Evolutionary conservation across 495 filamentous ascomycete species (phyloP), one percentile per base, ranked within the genome.

Genomic region (Penicillium mononematosum): DNA sequence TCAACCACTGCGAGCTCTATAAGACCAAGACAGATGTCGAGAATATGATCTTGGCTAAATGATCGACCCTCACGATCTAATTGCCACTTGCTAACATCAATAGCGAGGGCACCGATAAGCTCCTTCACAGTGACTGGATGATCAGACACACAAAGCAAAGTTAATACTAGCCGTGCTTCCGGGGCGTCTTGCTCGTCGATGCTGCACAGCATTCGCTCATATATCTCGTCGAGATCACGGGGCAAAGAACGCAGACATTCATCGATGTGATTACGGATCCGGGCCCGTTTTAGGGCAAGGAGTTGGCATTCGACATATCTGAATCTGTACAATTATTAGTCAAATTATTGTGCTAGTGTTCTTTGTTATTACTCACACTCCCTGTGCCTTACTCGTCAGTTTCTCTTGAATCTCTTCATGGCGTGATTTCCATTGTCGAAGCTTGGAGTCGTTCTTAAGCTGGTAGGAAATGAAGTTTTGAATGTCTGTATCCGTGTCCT

Each of bases 301-400:
- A 78, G 63, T 45, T 78, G 73, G 59, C 67, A 75, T 58, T 66
- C 66, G 31, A 72, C 68, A 60, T 72, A 75, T 47, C 70, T 64
- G 53, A 78, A 77, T 16, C 75, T 78, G 44, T 54, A 11, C 29
- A 11, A 58, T 36, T 14, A 5, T 54, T 59, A 61, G 51, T 55
- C 9, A 55, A 41, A 48, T 58, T 10, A 2, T 31, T 31, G 9
- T 31, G 34, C 20, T 9, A 3, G 8, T 34, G 6, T 4, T 17
- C 3, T n/a, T 16, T 27, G 17, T 6, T 22, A 47, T 45, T 20
- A 65, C 70, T 43, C 64, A 76, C 71, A 78, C 69, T 59, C 72
- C 74, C 25, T 67, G 50, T 10, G 74, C 67, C 17, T 38, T 24
- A 11, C 9, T 31, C 29, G 57, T 55, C 19, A 75, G 49, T 36